These are phyloP conservation scores for Colletotrichum sidae DNA, from an alignment of 2,329 filamentous ascomycete genomes.

Conservation along the genomic window DNA sequence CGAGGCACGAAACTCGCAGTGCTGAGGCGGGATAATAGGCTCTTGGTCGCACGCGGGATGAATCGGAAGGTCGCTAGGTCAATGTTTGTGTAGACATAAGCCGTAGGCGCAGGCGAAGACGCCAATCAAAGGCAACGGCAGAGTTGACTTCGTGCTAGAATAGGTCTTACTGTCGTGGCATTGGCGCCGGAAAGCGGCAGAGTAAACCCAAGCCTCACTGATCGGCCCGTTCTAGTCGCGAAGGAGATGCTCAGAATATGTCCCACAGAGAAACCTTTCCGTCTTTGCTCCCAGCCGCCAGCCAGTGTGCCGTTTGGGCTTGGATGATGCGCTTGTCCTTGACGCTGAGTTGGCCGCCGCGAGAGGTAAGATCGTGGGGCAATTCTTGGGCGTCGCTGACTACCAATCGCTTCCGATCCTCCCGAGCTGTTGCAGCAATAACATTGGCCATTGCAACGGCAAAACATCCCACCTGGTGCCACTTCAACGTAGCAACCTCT, in stretches of 20 bases:
- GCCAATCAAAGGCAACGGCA: slow-evolving; percentile 5
- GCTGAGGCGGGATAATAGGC: background rate
- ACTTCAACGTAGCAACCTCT: slow-evolving; percentile 92
- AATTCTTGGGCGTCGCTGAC: slow-evolving; percentile 7
- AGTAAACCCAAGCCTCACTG: background rate
- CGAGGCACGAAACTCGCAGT: background rate
- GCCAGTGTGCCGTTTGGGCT: slow-evolving; percentile 82
- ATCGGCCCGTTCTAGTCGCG: background rate
- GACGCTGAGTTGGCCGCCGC: slow-evolving; percentile 56
- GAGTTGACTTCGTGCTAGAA: slow-evolving; percentile 17
- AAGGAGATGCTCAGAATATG: slow-evolving; percentile 72
- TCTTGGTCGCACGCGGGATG: slow-evolving; percentile 1
- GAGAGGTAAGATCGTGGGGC: slow-evolving; percentile 26
- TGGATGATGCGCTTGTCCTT: slow-evolving; percentile 72
- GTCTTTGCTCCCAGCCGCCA: slow-evolving; percentile 92
- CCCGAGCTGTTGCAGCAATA: slow-evolving; percentile 7
- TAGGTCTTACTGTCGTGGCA: slow-evolving; percentile 21
- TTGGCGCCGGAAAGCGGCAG: background rate
- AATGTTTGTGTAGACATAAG: background rate
- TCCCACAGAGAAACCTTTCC: slow-evolving; percentile 97
- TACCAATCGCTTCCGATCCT: slow-evolving; percentile 17
- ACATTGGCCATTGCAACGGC: slow-evolving; percentile 77
- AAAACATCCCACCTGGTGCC: slow-evolving; percentile 92
- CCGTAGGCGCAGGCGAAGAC: background rate
- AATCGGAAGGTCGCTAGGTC: background rate